Conservation (phyloP, 768 basidiomycete species). For the Lepiota brunneoincarnata region DNA sequence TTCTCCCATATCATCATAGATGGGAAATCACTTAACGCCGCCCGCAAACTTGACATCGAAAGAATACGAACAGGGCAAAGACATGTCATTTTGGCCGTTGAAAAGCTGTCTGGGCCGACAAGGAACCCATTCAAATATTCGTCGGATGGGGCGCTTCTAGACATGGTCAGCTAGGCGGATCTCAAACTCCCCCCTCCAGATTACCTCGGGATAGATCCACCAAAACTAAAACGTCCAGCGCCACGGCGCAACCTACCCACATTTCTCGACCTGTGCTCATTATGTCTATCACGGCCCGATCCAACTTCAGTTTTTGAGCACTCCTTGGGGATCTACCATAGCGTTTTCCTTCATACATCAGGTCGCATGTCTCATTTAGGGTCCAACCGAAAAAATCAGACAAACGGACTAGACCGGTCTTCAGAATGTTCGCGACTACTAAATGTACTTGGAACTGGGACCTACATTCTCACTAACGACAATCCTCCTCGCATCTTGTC, state of each 20-base stretch:
- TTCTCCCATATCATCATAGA: conserved; percentile 37
- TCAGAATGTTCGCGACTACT: conserved; percentile 27
- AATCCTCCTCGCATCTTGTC: conserved; percentile 28
- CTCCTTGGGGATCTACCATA: conserved; percentile 43
- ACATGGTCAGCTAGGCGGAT: conserved; percentile 77
- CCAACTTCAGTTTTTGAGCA: conserved; percentile 27
- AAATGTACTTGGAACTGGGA: conserved; percentile 83
- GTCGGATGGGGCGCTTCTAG: conserved; percentile 86
- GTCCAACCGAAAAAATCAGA: conserved; percentile 69
- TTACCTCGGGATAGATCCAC: not conserved
- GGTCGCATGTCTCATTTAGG: conserved; percentile 56
- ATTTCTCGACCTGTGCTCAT: conserved; percentile 24
- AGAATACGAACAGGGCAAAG: conserved; percentile 65
- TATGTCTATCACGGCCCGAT: conserved; percentile 25
- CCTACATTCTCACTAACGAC: conserved; percentile 38
- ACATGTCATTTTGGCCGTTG: conserved; percentile 58
- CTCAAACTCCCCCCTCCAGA: conserved; percentile 5
- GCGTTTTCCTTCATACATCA: conserved; percentile 53
- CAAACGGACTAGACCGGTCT: conserved; percentile 34
- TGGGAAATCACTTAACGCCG: conserved; percentile 18
- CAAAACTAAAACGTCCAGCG: not conserved
- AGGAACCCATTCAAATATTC: conserved; percentile 21
- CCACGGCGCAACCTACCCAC: not conserved
- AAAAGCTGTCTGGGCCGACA: conserved; percentile 20
- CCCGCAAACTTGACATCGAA: conserved; percentile 30